phyloP scores from a whole-genome alignment of 2,329 filamentous ascomycete species.

The Hymenoscyphus fructigenus region DNA sequence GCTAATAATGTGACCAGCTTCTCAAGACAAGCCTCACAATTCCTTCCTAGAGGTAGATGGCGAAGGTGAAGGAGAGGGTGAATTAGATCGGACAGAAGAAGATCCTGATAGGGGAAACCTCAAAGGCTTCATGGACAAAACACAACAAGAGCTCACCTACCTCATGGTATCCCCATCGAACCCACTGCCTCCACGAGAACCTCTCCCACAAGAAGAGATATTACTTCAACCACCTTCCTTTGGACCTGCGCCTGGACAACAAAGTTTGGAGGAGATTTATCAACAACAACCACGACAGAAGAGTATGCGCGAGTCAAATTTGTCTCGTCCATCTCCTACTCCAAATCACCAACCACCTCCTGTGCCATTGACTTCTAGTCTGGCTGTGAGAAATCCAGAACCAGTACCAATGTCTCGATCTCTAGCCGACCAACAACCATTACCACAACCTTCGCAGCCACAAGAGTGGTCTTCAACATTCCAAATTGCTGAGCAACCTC shows the following conservation, averaged over 20 bases:
- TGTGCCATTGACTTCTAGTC: conserved; percentile 42
- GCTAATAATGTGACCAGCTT: conserved; percentile 19
- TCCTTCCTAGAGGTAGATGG: conserved; percentile 33
- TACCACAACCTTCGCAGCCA: conserved; percentile 42
- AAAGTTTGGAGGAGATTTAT: conserved; percentile 35
- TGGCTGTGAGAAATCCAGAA: conserved; percentile 43
- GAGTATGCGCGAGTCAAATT: conserved; percentile 53
- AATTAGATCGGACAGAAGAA: conserved; percentile 38
- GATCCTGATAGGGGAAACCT: conserved; percentile 51
- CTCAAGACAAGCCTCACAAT: conserved; percentile 32
- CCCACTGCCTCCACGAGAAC: conserved; percentile 63
- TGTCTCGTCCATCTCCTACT: conserved; percentile 50
- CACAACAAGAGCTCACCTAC: conserved; percentile 64
- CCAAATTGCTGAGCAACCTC: conserved; percentile 31
- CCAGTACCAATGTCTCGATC: conserved; percentile 47
- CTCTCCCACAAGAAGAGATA: conserved; percentile 59
- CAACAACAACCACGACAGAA: conserved; percentile 50
- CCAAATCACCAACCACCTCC: conserved; percentile 61
- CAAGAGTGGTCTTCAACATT: conserved; percentile 38
- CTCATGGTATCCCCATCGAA: conserved; percentile 68
- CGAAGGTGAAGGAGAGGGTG: conserved; percentile 48
- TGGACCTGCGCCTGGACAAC: conserved; percentile 44
- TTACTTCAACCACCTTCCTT: conserved; percentile 49
- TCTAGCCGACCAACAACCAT: conserved; percentile 48
- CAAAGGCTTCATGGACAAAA: conserved; percentile 64